Conservation (phyloP, 2,329 filamentous ascomycete genomes). For the Acrodontium crateriforme region DNA sequence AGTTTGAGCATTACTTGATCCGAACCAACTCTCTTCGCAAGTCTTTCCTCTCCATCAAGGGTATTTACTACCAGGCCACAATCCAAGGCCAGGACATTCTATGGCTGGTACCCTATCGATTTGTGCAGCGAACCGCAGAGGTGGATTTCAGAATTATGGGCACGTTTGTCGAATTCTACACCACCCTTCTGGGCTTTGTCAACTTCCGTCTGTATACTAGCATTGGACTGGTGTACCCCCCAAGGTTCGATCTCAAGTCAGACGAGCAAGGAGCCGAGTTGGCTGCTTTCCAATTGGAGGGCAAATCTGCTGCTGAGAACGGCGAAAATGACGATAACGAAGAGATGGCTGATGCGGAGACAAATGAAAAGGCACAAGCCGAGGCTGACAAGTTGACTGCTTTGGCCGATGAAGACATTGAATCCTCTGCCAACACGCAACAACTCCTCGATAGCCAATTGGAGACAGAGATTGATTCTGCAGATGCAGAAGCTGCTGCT, state of each 20-base stretch:
- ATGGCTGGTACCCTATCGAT: conserved; percentile 95
- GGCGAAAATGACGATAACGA: conserved; percentile 18
- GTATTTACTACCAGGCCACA: conserved; percentile 96
- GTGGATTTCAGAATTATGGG: conserved; percentile 99
- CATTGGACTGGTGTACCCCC: conserved; percentile 84
- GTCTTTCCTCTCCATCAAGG: conserved; percentile 96
- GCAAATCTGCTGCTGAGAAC: conserved; percentile 39
- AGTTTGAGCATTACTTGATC: conserved; percentile 98
- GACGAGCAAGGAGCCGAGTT: conserved; percentile 85
- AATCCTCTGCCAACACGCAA: too few relatives aligned
- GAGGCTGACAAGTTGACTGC: conserved; percentile 33
- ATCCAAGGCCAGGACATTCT: conserved; percentile 94
- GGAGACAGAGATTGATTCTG: conserved; percentile 21
- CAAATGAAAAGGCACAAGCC: conserved; percentile 31
- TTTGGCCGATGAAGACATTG: conserved; percentile 8
- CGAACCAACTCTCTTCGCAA: conserved; percentile 81
- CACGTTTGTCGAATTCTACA: conserved; percentile 98
- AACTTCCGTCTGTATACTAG: conserved; percentile 92
- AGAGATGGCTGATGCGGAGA: conserved; percentile 14
- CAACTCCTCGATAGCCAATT: conserved; percentile 2
- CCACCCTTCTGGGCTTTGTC: conserved; percentile 85
- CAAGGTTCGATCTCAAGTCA: conserved; percentile 76
- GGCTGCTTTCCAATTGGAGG: conserved; percentile 80
- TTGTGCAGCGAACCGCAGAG: conserved; percentile 88
- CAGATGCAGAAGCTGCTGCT: conserved; percentile 17